These are phyloP conservation scores for Candolleomyces aberdarensis DNA, from an alignment of 768 basidiomycete genomes.

Conservation along the genomic window DNA sequence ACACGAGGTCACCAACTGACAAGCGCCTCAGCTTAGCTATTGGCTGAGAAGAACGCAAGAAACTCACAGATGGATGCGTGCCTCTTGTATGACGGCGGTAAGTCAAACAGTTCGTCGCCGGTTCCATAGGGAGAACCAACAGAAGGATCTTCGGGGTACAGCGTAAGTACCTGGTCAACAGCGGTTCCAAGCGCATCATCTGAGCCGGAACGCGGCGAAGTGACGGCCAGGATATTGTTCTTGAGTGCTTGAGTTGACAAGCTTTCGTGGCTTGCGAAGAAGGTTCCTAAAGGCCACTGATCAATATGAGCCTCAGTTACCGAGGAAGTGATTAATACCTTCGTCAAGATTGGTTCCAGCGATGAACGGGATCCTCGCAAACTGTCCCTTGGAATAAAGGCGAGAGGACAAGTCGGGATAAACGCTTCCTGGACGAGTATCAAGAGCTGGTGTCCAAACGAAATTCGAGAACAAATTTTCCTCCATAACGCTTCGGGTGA, in stretches of 20 bases:
- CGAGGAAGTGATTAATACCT: slow-evolving; percentile 26
- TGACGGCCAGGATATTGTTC: neutral
- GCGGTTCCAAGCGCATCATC: slow-evolving; percentile 19
- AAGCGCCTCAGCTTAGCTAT: neutral
- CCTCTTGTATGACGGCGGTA: slow-evolving; percentile 30
- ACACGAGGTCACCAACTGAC: slow-evolving; percentile 36
- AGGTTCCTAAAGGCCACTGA: too few relatives aligned
- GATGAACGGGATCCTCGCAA: slow-evolving; percentile 37
- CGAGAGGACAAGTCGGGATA: too few relatives aligned
- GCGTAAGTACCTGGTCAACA: slow-evolving; percentile 24
- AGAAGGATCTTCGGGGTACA: slow-evolving; percentile 41
- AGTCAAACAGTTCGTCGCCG: slow-evolving; percentile 42
- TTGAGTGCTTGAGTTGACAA: slow-evolving; percentile 23
- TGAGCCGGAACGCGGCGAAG: too few relatives aligned
- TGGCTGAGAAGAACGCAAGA: neutral
- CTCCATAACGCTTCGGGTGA: slow-evolving; percentile 6
- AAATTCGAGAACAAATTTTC: slow-evolving; percentile 17
- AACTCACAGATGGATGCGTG: slow-evolving; percentile 25
- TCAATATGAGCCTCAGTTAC: too few relatives aligned
- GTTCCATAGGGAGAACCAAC: slow-evolving; percentile 45
- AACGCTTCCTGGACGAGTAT: too few relatives aligned
- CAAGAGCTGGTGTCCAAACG: slow-evolving; percentile 19
- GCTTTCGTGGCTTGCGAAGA: slow-evolving; percentile 25
- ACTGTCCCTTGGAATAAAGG: slow-evolving; percentile 1
- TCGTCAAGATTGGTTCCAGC: slow-evolving; percentile 39